Percentiles rank a stretch among this genome's conserved stretches.
These are phyloP conservation scores for Thelephora aurantiotincta DNA, from an alignment of 768 basidiomycete species.

Conservation along the genomic window DNA sequence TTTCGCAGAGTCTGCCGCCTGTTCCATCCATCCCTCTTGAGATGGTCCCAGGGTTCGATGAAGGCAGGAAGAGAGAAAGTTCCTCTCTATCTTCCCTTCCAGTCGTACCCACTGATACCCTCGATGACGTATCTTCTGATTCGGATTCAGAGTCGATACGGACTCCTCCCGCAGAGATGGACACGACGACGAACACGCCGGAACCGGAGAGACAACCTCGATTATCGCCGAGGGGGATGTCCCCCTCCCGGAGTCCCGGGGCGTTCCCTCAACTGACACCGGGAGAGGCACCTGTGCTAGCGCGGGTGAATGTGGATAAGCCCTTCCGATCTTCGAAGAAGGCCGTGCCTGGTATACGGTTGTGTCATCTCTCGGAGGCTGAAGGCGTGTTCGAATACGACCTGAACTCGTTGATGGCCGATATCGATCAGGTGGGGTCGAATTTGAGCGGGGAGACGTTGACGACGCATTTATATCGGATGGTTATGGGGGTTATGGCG, in stretches of 20 bases:
- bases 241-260: neutral
- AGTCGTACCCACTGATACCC: neutral
- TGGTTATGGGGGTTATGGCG: conserved; percentile 11
- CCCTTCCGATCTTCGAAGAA: too few relatives aligned
- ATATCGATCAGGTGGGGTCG: too few relatives aligned
- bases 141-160: neutral
- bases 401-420: too few relatives aligned
- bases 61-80: neutral
- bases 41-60: neutral
- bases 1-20: neutral
- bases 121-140: neutral
- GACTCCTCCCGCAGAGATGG: neutral
- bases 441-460: conserved; percentile 6
- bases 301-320: conserved; percentile 8
- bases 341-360: too few relatives aligned
- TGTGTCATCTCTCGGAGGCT: too few relatives aligned
- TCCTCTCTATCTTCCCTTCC: neutral
- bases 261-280: conserved; percentile 3
- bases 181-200: too few relatives aligned
- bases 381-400: too few relatives aligned
- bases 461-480: conserved; percentile 15
- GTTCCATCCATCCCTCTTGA: neutral
- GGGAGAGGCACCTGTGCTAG: conserved; percentile 6
- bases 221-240: neutral
- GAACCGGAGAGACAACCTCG: too few relatives aligned